These are phyloP conservation scores for Chlorella sp. DNA, from an alignment of 139 green algal genomes.

Conservation along the genomic window DNA sequence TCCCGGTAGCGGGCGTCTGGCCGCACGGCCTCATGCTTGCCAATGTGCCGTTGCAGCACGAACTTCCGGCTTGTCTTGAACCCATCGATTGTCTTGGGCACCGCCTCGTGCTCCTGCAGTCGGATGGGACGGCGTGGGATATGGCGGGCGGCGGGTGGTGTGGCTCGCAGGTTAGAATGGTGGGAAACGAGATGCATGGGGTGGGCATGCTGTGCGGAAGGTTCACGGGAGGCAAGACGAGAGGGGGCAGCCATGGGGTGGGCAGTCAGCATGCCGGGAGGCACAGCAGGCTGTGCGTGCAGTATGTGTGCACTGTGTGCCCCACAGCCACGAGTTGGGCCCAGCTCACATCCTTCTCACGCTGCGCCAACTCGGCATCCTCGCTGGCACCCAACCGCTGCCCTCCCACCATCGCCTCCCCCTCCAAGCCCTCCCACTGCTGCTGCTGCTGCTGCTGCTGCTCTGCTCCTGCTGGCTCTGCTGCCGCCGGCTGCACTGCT, in stretches of 20 bases:
- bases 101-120: not conserved
- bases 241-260: not conserved
- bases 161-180: not conserved
- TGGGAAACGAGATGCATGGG: not conserved
- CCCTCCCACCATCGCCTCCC: too few species aligned
- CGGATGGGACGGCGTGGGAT: too few species aligned
- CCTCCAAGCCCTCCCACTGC: not conserved
- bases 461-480: not conserved
- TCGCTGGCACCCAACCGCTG: slow-evolving; percentile 64
- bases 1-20: slow-evolving; percentile 57
- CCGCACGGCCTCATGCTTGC: slow-evolving; percentile 73
- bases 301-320: not conserved
- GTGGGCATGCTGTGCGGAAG: not conserved
- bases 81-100: not conserved
- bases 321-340: not conserved
- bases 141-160: slow-evolving; percentile 20
- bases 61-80: slow-evolving; percentile 42
- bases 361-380: slow-evolving; percentile 75
- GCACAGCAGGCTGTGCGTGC: not conserved
- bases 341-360: slow-evolving; percentile 17
- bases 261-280: too few species aligned
- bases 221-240: not conserved
- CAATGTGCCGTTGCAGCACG: slow-evolving; percentile 84
- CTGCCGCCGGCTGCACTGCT: not conserved
- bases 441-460: not conserved